These are phyloP conservation scores for Amanita jacksonii DNA, from an alignment of 768 basidiomycete species.

Conservation along the genomic window DNA sequence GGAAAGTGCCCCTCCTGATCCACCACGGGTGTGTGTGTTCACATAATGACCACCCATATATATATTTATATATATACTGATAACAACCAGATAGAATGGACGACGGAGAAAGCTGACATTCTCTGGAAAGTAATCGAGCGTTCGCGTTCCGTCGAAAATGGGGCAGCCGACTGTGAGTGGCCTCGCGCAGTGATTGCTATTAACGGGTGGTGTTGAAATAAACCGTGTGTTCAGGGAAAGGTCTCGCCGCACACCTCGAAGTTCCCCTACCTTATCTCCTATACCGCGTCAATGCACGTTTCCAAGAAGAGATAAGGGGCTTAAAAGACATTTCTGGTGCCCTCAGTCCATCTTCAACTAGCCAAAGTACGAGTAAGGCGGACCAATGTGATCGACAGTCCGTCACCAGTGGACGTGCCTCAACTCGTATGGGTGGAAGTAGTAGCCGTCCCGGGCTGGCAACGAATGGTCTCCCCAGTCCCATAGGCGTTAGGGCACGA, in stretches of 20 bases:
- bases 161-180: conserved; percentile 69
- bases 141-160: conserved; percentile 62
- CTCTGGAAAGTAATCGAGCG: conserved; percentile 83
- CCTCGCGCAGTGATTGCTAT: background rate
- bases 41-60: conserved; percentile 1
- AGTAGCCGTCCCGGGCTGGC: conserved; percentile 21
- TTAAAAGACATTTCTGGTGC: conserved; percentile 62
- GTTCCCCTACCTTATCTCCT: conserved; percentile 81
- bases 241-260: conserved; percentile 66
- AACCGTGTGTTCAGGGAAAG: conserved; percentile 55
- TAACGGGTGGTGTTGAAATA: background rate
- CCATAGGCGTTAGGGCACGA: conserved; percentile 59
- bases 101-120: conserved; percentile 70
- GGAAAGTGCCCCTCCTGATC: conserved; percentile 55
- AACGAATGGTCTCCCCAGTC: conserved; percentile 40
- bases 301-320: conserved; percentile 77
- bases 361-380: conserved; percentile 22
- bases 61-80: too few species aligned
- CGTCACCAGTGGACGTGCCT: conserved; percentile 17
- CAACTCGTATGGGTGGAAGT: conserved; percentile 22
- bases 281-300: conserved; percentile 75
- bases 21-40: conserved; percentile 49
- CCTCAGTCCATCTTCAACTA: conserved; percentile 38
- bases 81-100: conserved; percentile 69
- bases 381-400: conserved; percentile 19